phyloP scores from a whole-genome alignment of 179 eudicot species.

The Vitellaria paradoxa region DNA sequence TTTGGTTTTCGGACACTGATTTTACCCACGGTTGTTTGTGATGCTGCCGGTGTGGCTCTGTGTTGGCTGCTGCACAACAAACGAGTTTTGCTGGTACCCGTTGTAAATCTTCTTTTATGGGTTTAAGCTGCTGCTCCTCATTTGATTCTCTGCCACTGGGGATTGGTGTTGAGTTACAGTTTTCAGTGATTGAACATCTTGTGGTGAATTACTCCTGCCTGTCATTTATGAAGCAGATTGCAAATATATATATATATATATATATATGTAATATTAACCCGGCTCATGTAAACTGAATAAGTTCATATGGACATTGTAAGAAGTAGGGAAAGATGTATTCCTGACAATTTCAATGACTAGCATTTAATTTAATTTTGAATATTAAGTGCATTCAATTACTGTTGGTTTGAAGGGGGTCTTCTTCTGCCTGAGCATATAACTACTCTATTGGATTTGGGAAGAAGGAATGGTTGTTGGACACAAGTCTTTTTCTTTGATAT shows the following conservation, averaged over 20 bases:
- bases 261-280: too few relatives aligned
- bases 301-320: too few relatives aligned
- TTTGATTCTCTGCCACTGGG: neutral
- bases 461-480: too few relatives aligned
- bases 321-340: neutral
- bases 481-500: too few relatives aligned
- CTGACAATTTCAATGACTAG: neutral
- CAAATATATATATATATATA: neutral
- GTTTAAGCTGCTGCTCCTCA: neutral
- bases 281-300: neutral
- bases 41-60: neutral
- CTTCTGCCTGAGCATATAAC: too few relatives aligned
- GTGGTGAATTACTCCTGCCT: neutral
- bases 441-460: too few relatives aligned
- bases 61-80: neutral
- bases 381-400: neutral
- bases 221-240: neutral
- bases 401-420: neutral
- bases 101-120: neutral
- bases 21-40: neutral
- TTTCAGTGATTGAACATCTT: too few relatives aligned
- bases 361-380: neutral
- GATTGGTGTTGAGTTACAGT: neutral
- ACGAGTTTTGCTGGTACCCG: neutral
- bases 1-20: constrained; percentile 35